These are phyloP conservation scores for Periglandula ipomoeae DNA, from an alignment of 2,329 filamentous ascomycete species.

Conservation along the genomic window DNA sequence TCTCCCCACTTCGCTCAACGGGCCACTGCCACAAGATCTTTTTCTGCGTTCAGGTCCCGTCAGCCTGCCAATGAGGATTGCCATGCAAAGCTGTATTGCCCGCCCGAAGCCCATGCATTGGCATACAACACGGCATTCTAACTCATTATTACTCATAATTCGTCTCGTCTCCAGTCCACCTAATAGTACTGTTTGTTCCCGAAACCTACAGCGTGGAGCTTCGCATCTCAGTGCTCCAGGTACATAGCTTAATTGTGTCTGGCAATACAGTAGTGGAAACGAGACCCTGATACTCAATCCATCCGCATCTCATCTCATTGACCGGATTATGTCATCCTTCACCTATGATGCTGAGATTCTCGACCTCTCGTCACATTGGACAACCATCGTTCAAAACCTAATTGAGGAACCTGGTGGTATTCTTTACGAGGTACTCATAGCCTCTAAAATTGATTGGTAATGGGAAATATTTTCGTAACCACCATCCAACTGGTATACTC, in stretches of 20 bases:
- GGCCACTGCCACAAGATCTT: too few species aligned
- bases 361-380: background rate
- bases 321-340: too few species aligned
- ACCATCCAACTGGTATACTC: background rate
- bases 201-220: too few species aligned
- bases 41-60: too few species aligned
- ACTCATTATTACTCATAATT: constrained; percentile 1
- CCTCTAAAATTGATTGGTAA: background rate
- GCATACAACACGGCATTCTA: background rate
- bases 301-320: too few species aligned
- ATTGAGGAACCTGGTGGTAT: background rate
- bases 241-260: too few species aligned
- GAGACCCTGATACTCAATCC: too few species aligned
- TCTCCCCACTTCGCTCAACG: too few species aligned
- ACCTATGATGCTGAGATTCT: background rate
- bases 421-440: background rate
- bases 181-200: too few species aligned
- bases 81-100: background rate
- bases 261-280: too few species aligned
- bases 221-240: too few species aligned
- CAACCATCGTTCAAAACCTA: background rate
- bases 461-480: background rate
- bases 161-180: background rate
- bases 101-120: background rate
- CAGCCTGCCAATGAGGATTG: too few species aligned